Evolutionary conservation across 202 grass and related monocot species (phyloP).

Genomic region (Sporobolus alterniflorus): DNA sequence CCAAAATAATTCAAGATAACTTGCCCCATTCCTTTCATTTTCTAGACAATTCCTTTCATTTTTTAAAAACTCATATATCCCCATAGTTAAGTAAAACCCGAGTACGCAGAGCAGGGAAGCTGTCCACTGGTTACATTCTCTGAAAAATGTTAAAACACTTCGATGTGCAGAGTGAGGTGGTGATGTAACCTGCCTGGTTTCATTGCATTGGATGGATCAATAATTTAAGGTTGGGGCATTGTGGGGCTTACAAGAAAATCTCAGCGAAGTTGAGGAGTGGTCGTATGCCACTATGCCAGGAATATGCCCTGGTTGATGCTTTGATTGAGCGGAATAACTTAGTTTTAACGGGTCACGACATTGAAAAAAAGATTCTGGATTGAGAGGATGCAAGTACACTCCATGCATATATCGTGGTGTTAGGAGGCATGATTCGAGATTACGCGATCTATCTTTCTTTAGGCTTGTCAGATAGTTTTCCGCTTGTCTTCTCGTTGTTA

Average conservation of each 20-base stretch:
- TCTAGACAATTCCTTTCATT: no score
- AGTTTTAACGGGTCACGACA: not conserved
- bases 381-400: not conserved
- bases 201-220: not conserved
- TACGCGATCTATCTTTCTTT: not conserved
- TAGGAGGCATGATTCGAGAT: not conserved
- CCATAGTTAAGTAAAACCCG: not conserved
- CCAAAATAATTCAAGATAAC: not conserved
- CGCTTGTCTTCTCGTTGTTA: not conserved
- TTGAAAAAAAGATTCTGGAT: not conserved
- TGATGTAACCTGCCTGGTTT: not conserved
- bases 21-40: no score
- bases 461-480: not conserved
- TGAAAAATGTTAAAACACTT: not conserved
- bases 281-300: constrained; percentile 23
- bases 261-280: not conserved
- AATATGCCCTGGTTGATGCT: constrained; percentile 3
- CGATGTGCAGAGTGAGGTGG: not conserved
- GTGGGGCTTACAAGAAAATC: not conserved
- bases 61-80: no score
- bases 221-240: not conserved
- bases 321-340: not conserved
- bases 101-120: not conserved
- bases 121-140: not conserved
- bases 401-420: not conserved